Conservation (phyloP, 2,329 filamentous ascomycete genomes). For the Sarocladium kiliense region DNA sequence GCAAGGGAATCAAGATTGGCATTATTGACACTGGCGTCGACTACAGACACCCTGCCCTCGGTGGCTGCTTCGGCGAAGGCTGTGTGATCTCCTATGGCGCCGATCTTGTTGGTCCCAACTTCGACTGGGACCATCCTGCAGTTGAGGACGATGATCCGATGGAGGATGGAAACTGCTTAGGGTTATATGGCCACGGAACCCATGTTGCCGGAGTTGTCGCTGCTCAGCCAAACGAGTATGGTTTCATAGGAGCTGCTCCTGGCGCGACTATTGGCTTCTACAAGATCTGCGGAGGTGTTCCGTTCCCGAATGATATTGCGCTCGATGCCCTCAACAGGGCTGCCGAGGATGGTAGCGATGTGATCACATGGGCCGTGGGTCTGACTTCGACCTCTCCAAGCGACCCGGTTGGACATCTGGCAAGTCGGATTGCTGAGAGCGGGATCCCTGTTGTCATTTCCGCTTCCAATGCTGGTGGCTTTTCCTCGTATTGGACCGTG, state of each 20-base stretch:
- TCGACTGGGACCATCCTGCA: slow-evolving; percentile 13
- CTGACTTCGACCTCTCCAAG: slow-evolving; percentile 20
- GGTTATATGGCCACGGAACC: slow-evolving; percentile 16
- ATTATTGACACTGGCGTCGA: slow-evolving; percentile 48
- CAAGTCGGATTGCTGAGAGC: slow-evolving; percentile 33
- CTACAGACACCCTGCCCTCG: slow-evolving; percentile 54
- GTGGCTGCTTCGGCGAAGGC: slow-evolving; percentile 51
- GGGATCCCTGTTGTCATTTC: slow-evolving; percentile 16
- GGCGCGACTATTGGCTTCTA: slow-evolving; percentile 47
- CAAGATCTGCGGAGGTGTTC: slow-evolving; percentile 46
- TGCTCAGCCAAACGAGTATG: slow-evolving; percentile 23
- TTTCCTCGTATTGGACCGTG: slow-evolving; percentile 11
- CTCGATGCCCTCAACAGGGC: slow-evolving; percentile 50
- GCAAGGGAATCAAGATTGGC: slow-evolving; percentile 40
- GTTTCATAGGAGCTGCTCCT: slow-evolving; percentile 48
- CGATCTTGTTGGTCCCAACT: slow-evolving; percentile 20
- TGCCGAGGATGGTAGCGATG: slow-evolving; percentile 39
- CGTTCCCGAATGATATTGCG: slow-evolving; percentile 43
- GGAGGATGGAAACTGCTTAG: slow-evolving; percentile 10
- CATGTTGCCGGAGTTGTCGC: slow-evolving; percentile 15
- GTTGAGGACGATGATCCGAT: slow-evolving; percentile 15
- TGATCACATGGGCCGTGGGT: slow-evolving; percentile 21
- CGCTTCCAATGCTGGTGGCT: slow-evolving; percentile 22
- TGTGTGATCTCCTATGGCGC: slow-evolving; percentile 27
- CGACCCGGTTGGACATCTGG: slow-evolving; percentile 36